Evolutionary conservation across 75 land plant species (phyloP).

Genomic region (Chamaecyparis obtusa): DNA sequence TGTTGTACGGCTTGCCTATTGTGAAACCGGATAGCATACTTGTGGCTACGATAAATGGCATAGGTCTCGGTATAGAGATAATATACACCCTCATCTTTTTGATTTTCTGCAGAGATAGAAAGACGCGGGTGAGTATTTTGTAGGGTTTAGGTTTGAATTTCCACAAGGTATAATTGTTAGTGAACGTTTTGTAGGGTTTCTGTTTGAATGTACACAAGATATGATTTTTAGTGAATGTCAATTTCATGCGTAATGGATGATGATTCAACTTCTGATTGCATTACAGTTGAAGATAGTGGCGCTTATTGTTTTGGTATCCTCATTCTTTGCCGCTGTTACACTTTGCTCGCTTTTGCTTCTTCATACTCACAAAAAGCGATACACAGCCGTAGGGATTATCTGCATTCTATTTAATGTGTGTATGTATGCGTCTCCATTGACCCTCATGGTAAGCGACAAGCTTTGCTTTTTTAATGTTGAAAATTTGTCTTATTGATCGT

Average conservation of each 20-base stretch:
- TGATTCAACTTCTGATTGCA: neutral
- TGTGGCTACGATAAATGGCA: too few species aligned
- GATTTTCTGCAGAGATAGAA: too few species aligned
- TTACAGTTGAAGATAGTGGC: slow-evolving; percentile 15
- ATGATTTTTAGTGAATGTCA: too few species aligned
- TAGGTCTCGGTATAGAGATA: too few species aligned
- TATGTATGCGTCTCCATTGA: slow-evolving; percentile 63
- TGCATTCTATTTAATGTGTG: slow-evolving; percentile 32
- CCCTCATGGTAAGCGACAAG: slow-evolving; percentile 42
- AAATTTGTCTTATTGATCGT: neutral
- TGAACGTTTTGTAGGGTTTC: too few species aligned
- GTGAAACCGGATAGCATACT: too few species aligned
- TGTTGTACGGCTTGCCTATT: too few species aligned
- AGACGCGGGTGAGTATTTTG: too few species aligned
- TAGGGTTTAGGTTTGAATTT: slow-evolving; percentile 23
- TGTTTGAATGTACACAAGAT: slow-evolving; percentile 21
- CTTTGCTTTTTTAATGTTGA: too few species aligned
- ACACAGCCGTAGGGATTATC: slow-evolving; percentile 35
- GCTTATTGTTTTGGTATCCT: slow-evolving; percentile 7
- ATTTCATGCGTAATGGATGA: too few species aligned
- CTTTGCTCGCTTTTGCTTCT: slow-evolving; percentile 14
- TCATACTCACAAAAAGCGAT: slow-evolving; percentile 30
- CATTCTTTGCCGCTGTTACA: slow-evolving; percentile 24
- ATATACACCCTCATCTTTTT: too few species aligned
- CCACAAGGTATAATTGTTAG: too few species aligned